A percentile compares a stretch with the other conserved stretches of the same genome.
Conservation (phyloP, 116 monocot genomes). For the Dioscorea cayenensis region DNA sequence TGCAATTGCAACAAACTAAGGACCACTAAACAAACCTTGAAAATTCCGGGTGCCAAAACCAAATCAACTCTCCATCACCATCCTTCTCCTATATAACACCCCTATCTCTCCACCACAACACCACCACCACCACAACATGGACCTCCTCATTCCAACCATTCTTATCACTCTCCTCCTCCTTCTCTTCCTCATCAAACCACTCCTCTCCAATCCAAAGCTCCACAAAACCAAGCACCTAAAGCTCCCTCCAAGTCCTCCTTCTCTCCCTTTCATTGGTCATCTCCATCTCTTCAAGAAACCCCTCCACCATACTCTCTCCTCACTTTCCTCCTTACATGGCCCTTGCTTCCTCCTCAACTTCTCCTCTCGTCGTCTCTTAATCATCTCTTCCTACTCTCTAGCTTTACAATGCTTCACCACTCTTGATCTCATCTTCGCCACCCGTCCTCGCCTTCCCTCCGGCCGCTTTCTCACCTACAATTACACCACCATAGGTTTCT, state of each 20-base stretch:
- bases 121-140: not conserved
- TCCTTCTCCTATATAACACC: too few species aligned
- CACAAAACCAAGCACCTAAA: not conserved
- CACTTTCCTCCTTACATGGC: not conserved
- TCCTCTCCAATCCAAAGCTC: not conserved
- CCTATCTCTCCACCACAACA: too few species aligned
- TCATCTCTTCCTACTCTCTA: not conserved
- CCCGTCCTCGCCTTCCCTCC: not conserved
- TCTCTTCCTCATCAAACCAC: not conserved
- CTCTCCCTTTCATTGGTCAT: not conserved
- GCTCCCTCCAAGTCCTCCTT: not conserved
- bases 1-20: too few species aligned
- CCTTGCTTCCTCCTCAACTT: not conserved
- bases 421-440: not conserved
- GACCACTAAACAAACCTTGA: too few species aligned
- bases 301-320: not conserved
- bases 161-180: not conserved
- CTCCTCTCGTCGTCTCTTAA: not conserved
- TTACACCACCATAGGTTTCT: not conserved
- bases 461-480: not conserved
- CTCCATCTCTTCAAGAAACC: conserved; percentile 2
- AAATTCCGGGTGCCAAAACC: too few species aligned
- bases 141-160: not conserved
- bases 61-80: too few species aligned
- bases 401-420: not conserved